Evolutionary conservation across 192 early-diverging fungal species (phyloP).

Genomic region (Coemansia sp.): DNA sequence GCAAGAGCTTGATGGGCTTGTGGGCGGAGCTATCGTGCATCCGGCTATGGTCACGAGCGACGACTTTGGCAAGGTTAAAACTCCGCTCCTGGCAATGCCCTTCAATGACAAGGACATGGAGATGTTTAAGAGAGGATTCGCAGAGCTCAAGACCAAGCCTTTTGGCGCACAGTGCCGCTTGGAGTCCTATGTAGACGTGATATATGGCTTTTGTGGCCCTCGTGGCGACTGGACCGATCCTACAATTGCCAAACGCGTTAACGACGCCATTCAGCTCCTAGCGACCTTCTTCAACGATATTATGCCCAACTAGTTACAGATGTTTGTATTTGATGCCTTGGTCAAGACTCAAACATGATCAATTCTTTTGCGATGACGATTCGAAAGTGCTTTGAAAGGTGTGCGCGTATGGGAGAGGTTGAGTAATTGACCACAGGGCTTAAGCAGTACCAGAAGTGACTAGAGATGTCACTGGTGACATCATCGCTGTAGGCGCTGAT

Average conservation of each 20-base stretch:
- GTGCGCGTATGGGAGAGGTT: no score
- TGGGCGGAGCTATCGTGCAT: constrained; percentile 63
- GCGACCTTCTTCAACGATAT: constrained; percentile 52
- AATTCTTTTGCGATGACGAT: neutral
- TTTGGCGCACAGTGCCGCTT: constrained; percentile 58
- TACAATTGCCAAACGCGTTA: constrained; percentile 55
- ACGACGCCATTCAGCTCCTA: constrained; percentile 59
- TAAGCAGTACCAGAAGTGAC: no score
- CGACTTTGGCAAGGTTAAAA: constrained; percentile 57
- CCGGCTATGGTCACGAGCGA: constrained; percentile 62
- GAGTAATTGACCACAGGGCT: no score
- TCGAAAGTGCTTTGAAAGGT: no score
- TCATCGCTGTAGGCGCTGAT: no score
- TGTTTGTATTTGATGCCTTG: neutral
- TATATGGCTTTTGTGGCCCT: constrained; percentile 61
- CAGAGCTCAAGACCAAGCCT: constrained; percentile 42
- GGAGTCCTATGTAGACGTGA: constrained; percentile 63
- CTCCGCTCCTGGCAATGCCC: constrained; percentile 64
- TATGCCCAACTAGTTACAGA: constrained; percentile 19
- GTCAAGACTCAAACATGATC: neutral
- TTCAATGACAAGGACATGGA: constrained; percentile 62
- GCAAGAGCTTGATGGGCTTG: constrained; percentile 53
- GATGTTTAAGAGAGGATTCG: constrained; percentile 34
- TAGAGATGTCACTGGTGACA: no score
- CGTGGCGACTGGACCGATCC: constrained; percentile 60